These are phyloP conservation scores for Phytophthora boehmeriae DNA, from an alignment of 352 stramenopile species.

Conservation along the genomic window DNA sequence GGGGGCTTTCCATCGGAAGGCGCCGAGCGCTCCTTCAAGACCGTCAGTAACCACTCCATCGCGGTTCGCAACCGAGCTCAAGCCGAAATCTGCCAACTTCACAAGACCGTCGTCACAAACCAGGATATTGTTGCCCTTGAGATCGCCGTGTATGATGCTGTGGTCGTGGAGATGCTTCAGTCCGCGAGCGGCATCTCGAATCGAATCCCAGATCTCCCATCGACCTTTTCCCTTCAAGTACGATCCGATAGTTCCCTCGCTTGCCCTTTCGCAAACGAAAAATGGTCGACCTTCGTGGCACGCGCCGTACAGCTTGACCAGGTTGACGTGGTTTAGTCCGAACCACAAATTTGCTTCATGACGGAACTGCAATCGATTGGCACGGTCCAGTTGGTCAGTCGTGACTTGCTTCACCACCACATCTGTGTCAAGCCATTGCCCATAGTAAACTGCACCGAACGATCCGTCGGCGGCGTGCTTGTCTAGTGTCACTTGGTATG, in stretches of 20 bases:
- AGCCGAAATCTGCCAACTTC: conserved; percentile 27
- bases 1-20: conserved; percentile 27
- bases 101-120: conserved; percentile 25
- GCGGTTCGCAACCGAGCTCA: conserved; percentile 18
- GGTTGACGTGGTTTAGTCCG: conserved; percentile 29
- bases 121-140: conserved; percentile 39
- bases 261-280: conserved; percentile 21
- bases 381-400: not conserved
- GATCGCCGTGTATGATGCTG: conserved; percentile 28
- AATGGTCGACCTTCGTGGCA: conserved; percentile 20
- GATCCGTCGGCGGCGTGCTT: conserved; percentile 5
- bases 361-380: conserved; percentile 13
- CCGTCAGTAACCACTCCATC: not conserved
- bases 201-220: conserved; percentile 6
- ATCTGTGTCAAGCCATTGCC: conserved; percentile 19
- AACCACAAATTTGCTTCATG: conserved; percentile 27
- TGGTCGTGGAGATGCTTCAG: conserved; percentile 34
- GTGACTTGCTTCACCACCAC: conserved; percentile 23
- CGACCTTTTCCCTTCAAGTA: conserved; percentile 5
- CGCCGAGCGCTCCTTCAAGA: conserved; percentile 4
- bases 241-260: conserved; percentile 1
- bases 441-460: conserved; percentile 17
- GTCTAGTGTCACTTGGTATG: conserved; percentile 10
- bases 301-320: conserved; percentile 35
- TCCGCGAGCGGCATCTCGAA: conserved; percentile 15